A percentile compares a stretch with the other conserved stretches of the same genome.
phyloP scores from a whole-genome alignment of 441 rosid species.

The Pelargonium hybrid region DNA sequence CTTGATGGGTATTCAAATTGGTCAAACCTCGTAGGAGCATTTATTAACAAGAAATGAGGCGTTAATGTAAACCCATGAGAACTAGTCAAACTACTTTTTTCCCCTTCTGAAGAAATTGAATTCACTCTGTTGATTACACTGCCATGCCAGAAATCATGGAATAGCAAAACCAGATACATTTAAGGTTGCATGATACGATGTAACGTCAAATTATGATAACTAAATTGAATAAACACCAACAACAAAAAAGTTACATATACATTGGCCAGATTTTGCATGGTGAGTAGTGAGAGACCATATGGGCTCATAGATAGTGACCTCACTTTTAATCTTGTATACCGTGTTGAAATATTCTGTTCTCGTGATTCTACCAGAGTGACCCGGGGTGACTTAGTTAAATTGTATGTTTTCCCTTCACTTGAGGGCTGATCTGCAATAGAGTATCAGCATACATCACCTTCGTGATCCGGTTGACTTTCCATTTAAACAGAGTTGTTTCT shows the following conservation, averaged over 20 bases:
- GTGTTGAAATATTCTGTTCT: neutral
- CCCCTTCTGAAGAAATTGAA: too few species aligned
- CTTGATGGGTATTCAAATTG: conserved; percentile 23
- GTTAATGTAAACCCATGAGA: too few species aligned
- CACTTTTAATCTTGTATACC: neutral
- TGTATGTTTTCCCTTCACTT: neutral
- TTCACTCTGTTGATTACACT: neutral
- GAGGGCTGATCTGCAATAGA: neutral
- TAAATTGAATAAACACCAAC: too few species aligned
- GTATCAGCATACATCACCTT: neutral
- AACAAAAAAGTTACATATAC: too few species aligned
- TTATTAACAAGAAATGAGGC: neutral
- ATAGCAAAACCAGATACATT: neutral
- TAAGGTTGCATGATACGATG: too few species aligned
- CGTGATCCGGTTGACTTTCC: neutral
- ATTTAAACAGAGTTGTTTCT: neutral
- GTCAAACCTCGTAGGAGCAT: conserved; percentile 13
- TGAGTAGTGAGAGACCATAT: too few species aligned
- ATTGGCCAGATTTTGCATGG: too few species aligned
- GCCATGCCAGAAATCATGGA: neutral
- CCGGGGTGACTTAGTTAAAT: neutral
- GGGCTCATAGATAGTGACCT: too few species aligned
- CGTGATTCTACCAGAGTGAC: neutral
- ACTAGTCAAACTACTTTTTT: too few species aligned
- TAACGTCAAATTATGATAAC: too few species aligned